Evolutionary conservation across 805 yeast genomes (phyloP).

Genomic region (Saccharomycopsis amapae): DNA sequence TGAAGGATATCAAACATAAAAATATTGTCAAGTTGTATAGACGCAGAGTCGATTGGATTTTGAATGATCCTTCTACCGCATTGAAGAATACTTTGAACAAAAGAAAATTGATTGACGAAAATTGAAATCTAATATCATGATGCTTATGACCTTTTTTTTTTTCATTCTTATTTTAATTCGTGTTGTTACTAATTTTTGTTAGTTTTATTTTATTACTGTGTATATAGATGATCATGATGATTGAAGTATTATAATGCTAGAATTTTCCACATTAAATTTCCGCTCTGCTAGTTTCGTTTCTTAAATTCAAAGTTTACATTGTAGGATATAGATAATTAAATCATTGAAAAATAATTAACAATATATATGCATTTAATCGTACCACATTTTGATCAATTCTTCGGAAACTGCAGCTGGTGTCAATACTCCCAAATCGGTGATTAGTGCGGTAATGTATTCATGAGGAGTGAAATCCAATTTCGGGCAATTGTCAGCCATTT

Average conservation of each 20-base stretch:
- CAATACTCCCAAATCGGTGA: constrained; percentile 92
- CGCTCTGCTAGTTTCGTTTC: too few relatives aligned
- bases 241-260: too few relatives aligned
- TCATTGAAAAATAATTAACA: too few relatives aligned
- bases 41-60: constrained; percentile 7
- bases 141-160: too few relatives aligned
- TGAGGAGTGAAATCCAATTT: constrained; percentile 91
- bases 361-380: constrained; percentile 53
- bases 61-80: constrained; percentile 4
- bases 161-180: too few relatives aligned
- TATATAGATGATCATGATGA: too few relatives aligned
- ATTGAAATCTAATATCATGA: too few relatives aligned
- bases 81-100: constrained; percentile 3
- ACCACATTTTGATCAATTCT: constrained; percentile 97
- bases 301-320: too few relatives aligned
- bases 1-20: constrained; percentile 9
- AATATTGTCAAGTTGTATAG: constrained; percentile 14
- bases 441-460: constrained; percentile 88
- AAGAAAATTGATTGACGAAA: constrained; percentile 5
- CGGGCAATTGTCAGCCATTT: constrained; percentile 41
- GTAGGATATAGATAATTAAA: too few relatives aligned
- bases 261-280: too few relatives aligned
- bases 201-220: too few relatives aligned
- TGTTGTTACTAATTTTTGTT: too few relatives aligned
- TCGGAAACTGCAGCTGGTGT: constrained; percentile 99